These are phyloP conservation scores for Eutrema japonicum DNA, from an alignment of 345 rosid genomes.

Conservation along the genomic window DNA sequence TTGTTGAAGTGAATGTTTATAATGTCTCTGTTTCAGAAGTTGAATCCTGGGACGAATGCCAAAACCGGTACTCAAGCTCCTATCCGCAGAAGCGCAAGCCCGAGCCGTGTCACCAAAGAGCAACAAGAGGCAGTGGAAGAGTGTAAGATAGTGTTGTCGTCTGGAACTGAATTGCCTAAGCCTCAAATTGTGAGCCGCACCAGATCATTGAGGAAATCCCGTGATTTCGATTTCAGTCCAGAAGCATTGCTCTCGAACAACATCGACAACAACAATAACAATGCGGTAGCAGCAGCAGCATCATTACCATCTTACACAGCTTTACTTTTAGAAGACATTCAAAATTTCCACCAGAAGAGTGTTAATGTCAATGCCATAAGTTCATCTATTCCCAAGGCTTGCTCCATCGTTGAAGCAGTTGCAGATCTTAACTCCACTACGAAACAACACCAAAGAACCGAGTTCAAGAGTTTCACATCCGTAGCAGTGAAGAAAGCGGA, in stretches of 20 bases:
- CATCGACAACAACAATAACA: conserved; percentile 50
- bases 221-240: conserved; percentile 72
- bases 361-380: conserved; percentile 35
- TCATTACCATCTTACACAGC: conserved; percentile 64
- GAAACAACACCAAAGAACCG: conserved; percentile 48
- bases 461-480: conserved; percentile 28
- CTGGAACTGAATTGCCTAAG: conserved; percentile 46
- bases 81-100: conserved; percentile 40
- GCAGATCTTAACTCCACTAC: conserved; percentile 82
- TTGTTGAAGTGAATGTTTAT: background rate
- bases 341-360: conserved; percentile 83
- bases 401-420: conserved; percentile 80
- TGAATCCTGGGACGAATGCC: conserved; percentile 7
- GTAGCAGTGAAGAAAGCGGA: conserved; percentile 59
- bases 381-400: conserved; percentile 73
- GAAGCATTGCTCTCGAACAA: conserved; percentile 49
- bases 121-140: conserved; percentile 46
- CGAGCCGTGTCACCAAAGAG: conserved; percentile 45
- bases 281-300: conserved; percentile 43
- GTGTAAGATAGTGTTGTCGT: conserved; percentile 39
- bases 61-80: conserved; percentile 42
- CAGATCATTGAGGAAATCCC: conserved; percentile 74
- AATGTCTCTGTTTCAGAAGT: conserved; percentile 45
- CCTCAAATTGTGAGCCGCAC: conserved; percentile 65
- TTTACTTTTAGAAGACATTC: conserved; percentile 83